These are phyloP conservation scores for Aspergillus sp. DNA, from an alignment of 2,329 filamentous ascomycete species.

Conservation along the genomic window DNA sequence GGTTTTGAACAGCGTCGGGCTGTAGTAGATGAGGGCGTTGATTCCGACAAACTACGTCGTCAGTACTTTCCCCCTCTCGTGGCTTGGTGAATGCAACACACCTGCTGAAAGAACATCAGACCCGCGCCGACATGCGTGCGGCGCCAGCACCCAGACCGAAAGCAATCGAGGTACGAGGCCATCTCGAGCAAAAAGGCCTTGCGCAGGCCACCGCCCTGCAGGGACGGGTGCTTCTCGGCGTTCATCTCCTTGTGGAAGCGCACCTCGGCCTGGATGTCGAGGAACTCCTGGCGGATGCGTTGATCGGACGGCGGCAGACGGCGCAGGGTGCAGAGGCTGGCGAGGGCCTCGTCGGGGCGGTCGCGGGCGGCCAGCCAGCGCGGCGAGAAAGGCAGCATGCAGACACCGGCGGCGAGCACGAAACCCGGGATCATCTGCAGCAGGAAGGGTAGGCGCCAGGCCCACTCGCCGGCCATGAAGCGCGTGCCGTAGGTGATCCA, in stretches of 20 bases:
- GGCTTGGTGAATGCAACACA: slow-evolving; percentile 10
- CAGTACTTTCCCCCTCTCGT: neutral
- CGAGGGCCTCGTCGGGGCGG: slow-evolving; percentile 50
- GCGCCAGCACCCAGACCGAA: slow-evolving; percentile 50
- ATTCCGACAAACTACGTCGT: slow-evolving; percentile 47
- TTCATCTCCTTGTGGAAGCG: slow-evolving; percentile 50
- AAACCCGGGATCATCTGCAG: slow-evolving; percentile 47
- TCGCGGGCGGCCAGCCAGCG: slow-evolving; percentile 52
- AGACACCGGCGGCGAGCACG: slow-evolving; percentile 36
- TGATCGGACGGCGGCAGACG: slow-evolving; percentile 49
- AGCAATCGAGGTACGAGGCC: slow-evolving; percentile 51
- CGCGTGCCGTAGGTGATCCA: slow-evolving; percentile 45
- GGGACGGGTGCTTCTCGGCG: slow-evolving; percentile 38
- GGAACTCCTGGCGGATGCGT: slow-evolving; percentile 51
- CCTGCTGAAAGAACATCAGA: slow-evolving; percentile 59
- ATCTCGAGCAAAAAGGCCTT: slow-evolving; percentile 49
- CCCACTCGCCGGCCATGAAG: slow-evolving; percentile 46
- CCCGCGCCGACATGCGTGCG: slow-evolving; percentile 52
- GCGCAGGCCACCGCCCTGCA: slow-evolving; percentile 32
- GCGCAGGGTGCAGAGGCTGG: slow-evolving; percentile 50
- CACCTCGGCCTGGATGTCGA: slow-evolving; percentile 54
- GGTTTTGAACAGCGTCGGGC: slow-evolving; percentile 57
- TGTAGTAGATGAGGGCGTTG: slow-evolving; percentile 61
- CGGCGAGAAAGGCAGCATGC: slow-evolving; percentile 55
- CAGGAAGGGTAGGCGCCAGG: slow-evolving; percentile 49